Evolutionary conservation across 805 yeast genomes (phyloP).

Genomic region (Candida xyloterini): DNA sequence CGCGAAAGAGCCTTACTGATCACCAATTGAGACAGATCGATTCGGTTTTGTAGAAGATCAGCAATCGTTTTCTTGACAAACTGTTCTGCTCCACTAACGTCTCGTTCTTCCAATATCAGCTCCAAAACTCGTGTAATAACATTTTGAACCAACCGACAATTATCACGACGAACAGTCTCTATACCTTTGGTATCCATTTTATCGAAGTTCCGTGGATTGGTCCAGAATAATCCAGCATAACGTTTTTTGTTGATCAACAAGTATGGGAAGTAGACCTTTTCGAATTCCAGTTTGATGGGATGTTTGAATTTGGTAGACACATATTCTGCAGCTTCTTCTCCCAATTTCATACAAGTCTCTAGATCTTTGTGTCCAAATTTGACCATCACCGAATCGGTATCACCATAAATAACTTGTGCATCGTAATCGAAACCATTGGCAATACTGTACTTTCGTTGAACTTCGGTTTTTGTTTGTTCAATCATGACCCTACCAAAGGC

Average conservation of each 20-base stretch:
- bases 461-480: slow-evolving; percentile 83
- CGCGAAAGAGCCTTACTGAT: slow-evolving; percentile 89
- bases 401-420: slow-evolving; percentile 94
- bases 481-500: slow-evolving; percentile 97
- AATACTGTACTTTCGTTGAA: slow-evolving; percentile 74
- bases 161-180: slow-evolving; percentile 97
- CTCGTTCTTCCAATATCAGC: slow-evolving; percentile 79
- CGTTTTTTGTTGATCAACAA: slow-evolving; percentile 91
- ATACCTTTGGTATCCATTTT: slow-evolving; percentile 98
- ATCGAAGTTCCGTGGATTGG: slow-evolving; percentile 85
- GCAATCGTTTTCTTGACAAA: slow-evolving; percentile 88
- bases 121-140: slow-evolving; percentile 91
- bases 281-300: slow-evolving; percentile 95
- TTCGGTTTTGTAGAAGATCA: slow-evolving; percentile 82
- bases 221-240: slow-evolving; percentile 97
- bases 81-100: slow-evolving; percentile 78
- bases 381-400: slow-evolving; percentile 99
- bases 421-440: slow-evolving; percentile 82
- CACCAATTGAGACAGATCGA: slow-evolving; percentile 89
- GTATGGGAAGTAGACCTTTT: slow-evolving; percentile 94
- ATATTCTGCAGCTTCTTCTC: slow-evolving; percentile 88
- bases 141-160: slow-evolving; percentile 89
- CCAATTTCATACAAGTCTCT: slow-evolving; percentile 82
- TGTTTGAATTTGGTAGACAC: slow-evolving; percentile 76
- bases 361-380: slow-evolving; percentile 85